Conservation (phyloP, 1,284 basidiomycete species). For the Papiliotrema nemorosa region DNA sequence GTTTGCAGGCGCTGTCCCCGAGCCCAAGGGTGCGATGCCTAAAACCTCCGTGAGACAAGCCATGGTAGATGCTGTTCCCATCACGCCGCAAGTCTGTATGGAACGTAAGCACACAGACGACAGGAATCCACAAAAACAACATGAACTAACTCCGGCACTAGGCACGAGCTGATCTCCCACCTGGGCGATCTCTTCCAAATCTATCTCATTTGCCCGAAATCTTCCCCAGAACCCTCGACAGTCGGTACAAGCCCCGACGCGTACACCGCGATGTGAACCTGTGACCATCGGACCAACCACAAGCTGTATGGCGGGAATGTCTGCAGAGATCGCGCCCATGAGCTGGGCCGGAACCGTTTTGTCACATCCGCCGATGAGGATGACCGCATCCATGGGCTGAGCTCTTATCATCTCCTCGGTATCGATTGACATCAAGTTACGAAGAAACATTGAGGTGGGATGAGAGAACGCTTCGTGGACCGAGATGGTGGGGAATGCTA, state of each 20-base stretch:
- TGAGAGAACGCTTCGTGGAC: constrained; percentile 44
- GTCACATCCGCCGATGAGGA: constrained; percentile 46
- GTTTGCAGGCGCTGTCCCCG: constrained; percentile 41
- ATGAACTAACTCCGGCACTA: constrained; percentile 35
- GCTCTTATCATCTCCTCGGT: constrained; percentile 48
- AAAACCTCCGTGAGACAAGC: constrained; percentile 44
- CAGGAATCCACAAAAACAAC: no score
- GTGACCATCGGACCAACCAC: constrained; percentile 47
- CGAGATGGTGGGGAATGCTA: constrained; percentile 45
- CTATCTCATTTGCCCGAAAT: constrained; percentile 41
- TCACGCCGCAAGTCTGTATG: constrained; percentile 43
- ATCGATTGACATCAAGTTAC: constrained; percentile 47
- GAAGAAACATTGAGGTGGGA: constrained; percentile 45
- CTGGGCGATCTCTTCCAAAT: constrained; percentile 41
- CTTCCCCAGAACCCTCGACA: constrained; percentile 44
- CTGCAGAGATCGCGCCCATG: constrained; percentile 46
- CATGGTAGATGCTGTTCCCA: constrained; percentile 49
- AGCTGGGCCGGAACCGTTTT: constrained; percentile 48
- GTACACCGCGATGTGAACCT: constrained; percentile 34
- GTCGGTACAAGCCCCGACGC: constrained; percentile 47
- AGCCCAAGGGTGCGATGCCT: constrained; percentile 42
- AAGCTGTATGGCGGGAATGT: constrained; percentile 42
- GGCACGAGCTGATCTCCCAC: constrained; percentile 47
- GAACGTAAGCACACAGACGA: not conserved
- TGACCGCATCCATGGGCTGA: constrained; percentile 44